Evolutionary conservation across 2,329 filamentous ascomycete species (phyloP), one percentile per base, ranked within the genome.

Genomic region (Epichloe elymi): DNA sequence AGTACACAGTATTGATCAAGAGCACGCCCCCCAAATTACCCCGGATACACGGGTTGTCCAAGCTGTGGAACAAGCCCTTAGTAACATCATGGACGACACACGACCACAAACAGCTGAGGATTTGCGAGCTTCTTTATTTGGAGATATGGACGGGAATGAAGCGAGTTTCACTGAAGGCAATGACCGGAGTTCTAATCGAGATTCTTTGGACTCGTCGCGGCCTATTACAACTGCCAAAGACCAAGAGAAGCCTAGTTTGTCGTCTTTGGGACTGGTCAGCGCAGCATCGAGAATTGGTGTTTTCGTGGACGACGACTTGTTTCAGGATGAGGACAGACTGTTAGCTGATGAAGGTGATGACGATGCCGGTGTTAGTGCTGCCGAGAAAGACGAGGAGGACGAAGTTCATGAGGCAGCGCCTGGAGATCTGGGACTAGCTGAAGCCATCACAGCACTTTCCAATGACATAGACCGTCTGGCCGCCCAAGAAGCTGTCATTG

Each of bases 351-450:
- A 95, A 49, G 40, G 8, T 60, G 82, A 85, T 49, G 87, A 89
- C 48, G 88, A 91, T 53, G 75, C 76, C 1, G 79, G 82, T 10
- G 74, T 74, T 20, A 73, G 74, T 19, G 72, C 72, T 2, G 72
- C 74, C 2, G 56, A 58, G 12, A 73, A 74, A 3, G 79, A 82
- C 45, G 75, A 82, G 4, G 80, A 85, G 12, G 89, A 96, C 56
- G 85, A 89, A 57, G 88, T 98, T 8, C 88, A 95, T 58, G 86
- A 95, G 72, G 94, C 93, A 42, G 91, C 89, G 0, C 93, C 94
- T 1, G 93, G 93, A 38, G 93, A 98, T 64, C 76, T 98, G 3
- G 93, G 93, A 0, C 70, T 98, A 36, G 88, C 89, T 0, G 94
- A 98, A 69, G 91, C 94, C 10, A 95, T 98, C 57, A 83, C 87